Evolutionary conservation across 108 stramenopile species (phyloP), one percentile per base, ranked within the genome.

Genomic region (Skeletonema marinoi): DNA sequence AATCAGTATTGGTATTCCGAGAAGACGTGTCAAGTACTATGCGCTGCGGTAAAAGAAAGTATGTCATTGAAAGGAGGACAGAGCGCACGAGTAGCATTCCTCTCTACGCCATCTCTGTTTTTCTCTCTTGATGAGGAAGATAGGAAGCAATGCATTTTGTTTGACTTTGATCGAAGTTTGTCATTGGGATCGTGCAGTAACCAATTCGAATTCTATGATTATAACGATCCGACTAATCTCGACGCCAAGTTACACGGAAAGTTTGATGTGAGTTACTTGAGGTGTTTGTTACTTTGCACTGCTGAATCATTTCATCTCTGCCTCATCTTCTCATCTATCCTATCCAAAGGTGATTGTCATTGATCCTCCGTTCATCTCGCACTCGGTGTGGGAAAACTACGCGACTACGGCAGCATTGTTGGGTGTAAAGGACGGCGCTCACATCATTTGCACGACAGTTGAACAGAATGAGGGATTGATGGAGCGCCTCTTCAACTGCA

Each of bases 1-100:
- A 94, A 94, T 60, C 93, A 94, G 73, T 94, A 94, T 61, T 94
- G 92, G 92, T 94, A 91, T 78, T 86, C 85, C 0, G 44, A 78
- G 44, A 44, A 56, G 6, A 91, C 92, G 0, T 87, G 92, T 31
- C 72, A 86, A 0, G 74, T 71, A 4, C 71, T 94, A 3, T 76
- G 82, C 32, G 75, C 85, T 10, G 71, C 84, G 11, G 65, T 86
- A 0, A 33, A 70, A 66, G 82, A 83, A 25, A 59, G 73, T 32
- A 17, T 70, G 12, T 32, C 25, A 17, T 46, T 64, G 19, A 61
- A 50, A 13, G 58, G 64, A 61, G 81, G 70, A 31, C 60, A 60
- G 9, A 38, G 21, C 4, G 25, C 41, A 0, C 21, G 67, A 32
- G 83, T 88, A 1, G 93, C 89, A 0, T 94, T 92, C 60, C 72